These are phyloP conservation scores for Neurospora sublineolata DNA, from an alignment of 495 filamentous ascomycete genomes.

Conservation along the genomic window DNA sequence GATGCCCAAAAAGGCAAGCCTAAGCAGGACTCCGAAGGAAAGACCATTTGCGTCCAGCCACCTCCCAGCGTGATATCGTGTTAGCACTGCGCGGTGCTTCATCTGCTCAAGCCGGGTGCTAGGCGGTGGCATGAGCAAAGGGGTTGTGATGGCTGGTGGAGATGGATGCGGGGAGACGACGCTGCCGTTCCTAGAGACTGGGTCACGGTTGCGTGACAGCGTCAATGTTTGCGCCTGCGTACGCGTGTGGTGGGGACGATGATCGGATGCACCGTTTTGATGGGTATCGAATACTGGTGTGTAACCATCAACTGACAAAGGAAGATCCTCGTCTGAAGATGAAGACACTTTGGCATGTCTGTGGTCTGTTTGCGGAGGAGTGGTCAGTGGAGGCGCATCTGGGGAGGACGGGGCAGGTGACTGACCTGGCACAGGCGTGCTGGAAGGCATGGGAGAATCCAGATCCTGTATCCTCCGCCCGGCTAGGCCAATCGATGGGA, in stretches of 20 bases:
- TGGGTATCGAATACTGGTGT: conserved; percentile 2
- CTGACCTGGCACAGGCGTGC: conserved; percentile 34
- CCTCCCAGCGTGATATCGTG: conserved; percentile 13
- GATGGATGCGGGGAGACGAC: conserved; percentile 18
- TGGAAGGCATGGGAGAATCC: conserved; percentile 39
- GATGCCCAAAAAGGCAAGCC: conserved; percentile 23
- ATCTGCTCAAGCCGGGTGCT: conserved; percentile 27
- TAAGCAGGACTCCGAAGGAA: conserved; percentile 16
- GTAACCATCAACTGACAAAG: conserved; percentile 12
- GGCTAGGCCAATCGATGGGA: conserved; percentile 29
- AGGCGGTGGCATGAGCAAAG: conserved; percentile 51
- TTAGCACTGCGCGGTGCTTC: conserved; percentile 21
- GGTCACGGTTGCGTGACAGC: conserved; percentile 24
- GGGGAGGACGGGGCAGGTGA: background rate
- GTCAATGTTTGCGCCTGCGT: conserved; percentile 19
- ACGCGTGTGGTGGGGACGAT: conserved; percentile 13
- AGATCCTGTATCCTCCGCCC: conserved; percentile 44
- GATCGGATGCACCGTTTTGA: background rate
- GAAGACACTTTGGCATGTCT: conserved; percentile 25
- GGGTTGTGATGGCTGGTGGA: conserved; percentile 24
- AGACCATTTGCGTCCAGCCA: conserved; percentile 14
- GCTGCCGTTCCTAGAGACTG: conserved; percentile 4
- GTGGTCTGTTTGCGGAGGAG: conserved; percentile 18
- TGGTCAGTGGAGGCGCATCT: background rate
- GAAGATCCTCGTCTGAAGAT: conserved; percentile 20